Conservation (phyloP, 768 basidiomycete species). For the Chalciporus pseudorubinellus region DNA sequence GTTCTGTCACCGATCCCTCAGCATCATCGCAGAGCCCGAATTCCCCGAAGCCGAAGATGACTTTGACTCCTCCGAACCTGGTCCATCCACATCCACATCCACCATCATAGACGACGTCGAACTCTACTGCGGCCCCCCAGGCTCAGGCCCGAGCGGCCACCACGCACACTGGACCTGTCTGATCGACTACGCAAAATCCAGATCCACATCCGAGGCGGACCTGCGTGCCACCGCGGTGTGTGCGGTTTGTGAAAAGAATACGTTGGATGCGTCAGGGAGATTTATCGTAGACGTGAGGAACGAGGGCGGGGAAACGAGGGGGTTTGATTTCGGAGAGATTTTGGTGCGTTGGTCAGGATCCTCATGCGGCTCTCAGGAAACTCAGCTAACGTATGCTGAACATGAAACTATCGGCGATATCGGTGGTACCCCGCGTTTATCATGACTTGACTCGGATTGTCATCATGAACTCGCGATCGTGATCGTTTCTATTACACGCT, state of each 20-base stretch:
- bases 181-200: conserved; percentile 16
- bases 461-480: background rate
- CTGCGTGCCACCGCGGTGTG: conserved; percentile 5
- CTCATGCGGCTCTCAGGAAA: no score
- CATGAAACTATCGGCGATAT: no score
- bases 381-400: no score
- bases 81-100: background rate
- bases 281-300: conserved; percentile 27
- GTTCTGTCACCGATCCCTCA: conserved; percentile 18
- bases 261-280: conserved; percentile 12
- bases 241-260: conserved; percentile 17
- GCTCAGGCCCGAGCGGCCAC: conserved; percentile 20
- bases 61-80: background rate
- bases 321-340: conserved; percentile 28
- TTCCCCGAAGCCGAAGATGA: background rate
- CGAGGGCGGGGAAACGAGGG: conserved; percentile 24
- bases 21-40: conserved; percentile 5
- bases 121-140: conserved; percentile 21
- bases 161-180: conserved; percentile 30
- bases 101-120: conserved; percentile 26
- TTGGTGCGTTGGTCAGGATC: conserved; percentile 27
- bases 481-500: no score
- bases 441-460: no score
- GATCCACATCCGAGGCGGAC: background rate
- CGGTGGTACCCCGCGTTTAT: no score